A percentile compares a stretch with the other conserved stretches of the same genome.
Evolutionary conservation across 306 rosid species (phyloP).

Genomic region (Malus asiatica): DNA sequence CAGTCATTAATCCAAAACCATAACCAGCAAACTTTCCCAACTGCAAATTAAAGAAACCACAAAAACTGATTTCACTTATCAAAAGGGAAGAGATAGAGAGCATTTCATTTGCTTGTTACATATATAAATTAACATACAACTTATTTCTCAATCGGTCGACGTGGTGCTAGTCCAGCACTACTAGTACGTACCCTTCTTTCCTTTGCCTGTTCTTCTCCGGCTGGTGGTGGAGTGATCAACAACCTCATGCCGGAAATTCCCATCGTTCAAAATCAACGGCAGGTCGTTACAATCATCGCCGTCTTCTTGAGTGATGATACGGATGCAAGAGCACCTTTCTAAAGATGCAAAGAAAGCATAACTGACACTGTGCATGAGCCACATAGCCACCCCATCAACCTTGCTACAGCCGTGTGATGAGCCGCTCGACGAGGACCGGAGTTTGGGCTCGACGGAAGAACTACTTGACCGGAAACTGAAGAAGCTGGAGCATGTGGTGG

Average conservation of each 20-base stretch:
- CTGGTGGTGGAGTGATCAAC: constrained; percentile 13
- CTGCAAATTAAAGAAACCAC: neutral
- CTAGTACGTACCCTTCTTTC: constrained; percentile 25
- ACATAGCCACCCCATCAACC: constrained; percentile 65
- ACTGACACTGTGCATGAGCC: constrained; percentile 60
- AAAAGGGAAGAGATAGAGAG: neutral
- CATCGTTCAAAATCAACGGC: constrained; percentile 66
- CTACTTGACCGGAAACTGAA: constrained; percentile 41
- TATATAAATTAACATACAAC: neutral
- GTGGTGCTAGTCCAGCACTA: neutral
- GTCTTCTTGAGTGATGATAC: constrained; percentile 56
- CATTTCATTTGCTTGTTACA: neutral
- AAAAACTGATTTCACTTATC: constrained; percentile 29
- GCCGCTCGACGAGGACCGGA: constrained; percentile 23
- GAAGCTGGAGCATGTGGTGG: constrained; percentile 47
- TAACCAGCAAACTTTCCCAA: constrained; percentile 24
- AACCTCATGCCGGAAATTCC: constrained; percentile 40
- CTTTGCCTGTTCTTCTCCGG: constrained; percentile 46
- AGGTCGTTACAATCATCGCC: constrained; percentile 52
- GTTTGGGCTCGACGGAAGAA: constrained; percentile 17
- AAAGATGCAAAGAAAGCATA: constrained; percentile 66
- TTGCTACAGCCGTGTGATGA: constrained; percentile 39
- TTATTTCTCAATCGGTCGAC: neutral
- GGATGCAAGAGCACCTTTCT: constrained; percentile 70
- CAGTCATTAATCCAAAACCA: constrained; percentile 14